Percentiles rank a stretch among this genome's conserved stretches.
phyloP scores from a whole-genome alignment of 768 basidiomycete genomes.

The Tricholoma terreum region DNA sequence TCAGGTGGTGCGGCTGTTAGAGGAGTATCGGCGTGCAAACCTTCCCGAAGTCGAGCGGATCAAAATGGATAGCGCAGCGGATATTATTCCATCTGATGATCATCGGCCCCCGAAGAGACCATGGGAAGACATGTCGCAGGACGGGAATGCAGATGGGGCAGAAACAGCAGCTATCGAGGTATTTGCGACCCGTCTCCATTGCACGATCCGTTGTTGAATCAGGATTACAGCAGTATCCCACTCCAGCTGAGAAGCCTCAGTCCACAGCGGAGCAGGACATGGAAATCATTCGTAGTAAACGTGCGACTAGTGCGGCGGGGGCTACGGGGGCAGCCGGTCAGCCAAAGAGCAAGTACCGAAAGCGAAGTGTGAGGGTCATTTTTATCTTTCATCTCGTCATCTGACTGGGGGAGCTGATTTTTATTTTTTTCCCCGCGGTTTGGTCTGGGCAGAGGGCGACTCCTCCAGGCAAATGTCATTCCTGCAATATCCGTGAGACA shows the following conservation, averaged over 20 bases:
- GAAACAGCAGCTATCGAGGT: conserved; percentile 34
- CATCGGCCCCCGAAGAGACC: conserved; percentile 70
- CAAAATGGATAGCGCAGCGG: conserved; percentile 27
- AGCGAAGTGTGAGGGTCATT: conserved; percentile 68
- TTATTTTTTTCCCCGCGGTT: conserved; percentile 24
- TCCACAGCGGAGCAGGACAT: conserved; percentile 79
- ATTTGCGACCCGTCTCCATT: conserved; percentile 4
- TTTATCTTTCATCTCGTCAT: conserved; percentile 1
- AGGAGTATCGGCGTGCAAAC: conserved; percentile 51
- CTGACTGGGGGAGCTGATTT: conserved; percentile 13
- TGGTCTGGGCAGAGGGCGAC: conserved; percentile 65
- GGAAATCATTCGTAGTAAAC: conserved; percentile 79
- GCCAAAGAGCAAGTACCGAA: conserved; percentile 79
- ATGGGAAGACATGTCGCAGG: conserved; percentile 70
- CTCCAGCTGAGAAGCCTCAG: conserved; percentile 39
- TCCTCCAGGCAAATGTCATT: conserved; percentile 84
- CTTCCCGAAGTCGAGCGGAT: conserved; percentile 33
- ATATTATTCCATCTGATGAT: conserved; percentile 41
- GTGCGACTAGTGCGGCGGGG: conserved; percentile 67
- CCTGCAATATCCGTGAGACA: conserved; percentile 83
- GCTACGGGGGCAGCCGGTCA: conserved; percentile 47
- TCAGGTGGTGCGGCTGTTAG: conserved; percentile 65
- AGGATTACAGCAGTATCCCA: conserved; percentile 24
- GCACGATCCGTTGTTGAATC: not conserved
- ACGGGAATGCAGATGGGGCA: conserved; percentile 29